Percentiles rank a stretch among this genome's conserved stretches.
Evolutionary conservation across 2,329 filamentous ascomycete genomes (phyloP).

Genomic region (Dothistroma septosporum): DNA sequence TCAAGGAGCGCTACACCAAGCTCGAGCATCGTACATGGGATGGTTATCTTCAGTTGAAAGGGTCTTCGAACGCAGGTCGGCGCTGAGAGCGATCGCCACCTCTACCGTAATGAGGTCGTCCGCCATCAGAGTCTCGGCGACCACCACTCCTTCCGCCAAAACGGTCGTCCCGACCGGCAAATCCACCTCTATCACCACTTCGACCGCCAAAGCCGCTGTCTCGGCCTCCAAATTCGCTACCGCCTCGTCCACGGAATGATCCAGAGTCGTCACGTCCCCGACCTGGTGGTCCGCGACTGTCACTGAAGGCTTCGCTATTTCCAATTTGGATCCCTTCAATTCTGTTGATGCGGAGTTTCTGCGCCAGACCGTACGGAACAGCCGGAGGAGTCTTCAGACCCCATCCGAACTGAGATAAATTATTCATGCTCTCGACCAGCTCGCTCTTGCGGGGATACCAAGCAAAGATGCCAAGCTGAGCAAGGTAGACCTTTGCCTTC

Average conservation of each 20-base stretch:
- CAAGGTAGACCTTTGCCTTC: conserved; percentile 52
- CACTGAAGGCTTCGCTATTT: conserved; percentile 3
- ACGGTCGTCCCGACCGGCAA: conserved; percentile 1
- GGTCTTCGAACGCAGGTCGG: not conserved
- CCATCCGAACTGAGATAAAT: conserved; percentile 51
- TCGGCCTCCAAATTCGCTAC: conserved; percentile 15
- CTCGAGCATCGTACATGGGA: not conserved
- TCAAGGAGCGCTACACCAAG: not conserved
- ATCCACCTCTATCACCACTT: conserved; percentile 6
- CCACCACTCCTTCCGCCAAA: conserved; percentile 14
- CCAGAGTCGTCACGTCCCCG: conserved; percentile 15
- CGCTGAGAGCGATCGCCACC: not conserved
- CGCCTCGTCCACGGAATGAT: conserved; percentile 8
- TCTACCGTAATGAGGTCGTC: not conserved
- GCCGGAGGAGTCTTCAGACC: conserved; percentile 50
- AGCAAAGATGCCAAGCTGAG: conserved; percentile 53
- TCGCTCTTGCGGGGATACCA: conserved; percentile 37
- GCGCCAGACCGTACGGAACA: conserved; percentile 30
- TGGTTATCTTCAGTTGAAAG: not conserved
- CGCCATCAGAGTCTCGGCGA: conserved; percentile 33
- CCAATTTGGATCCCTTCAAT: conserved; percentile 32
- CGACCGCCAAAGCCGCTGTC: conserved; percentile 22
- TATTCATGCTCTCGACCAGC: conserved; percentile 51
- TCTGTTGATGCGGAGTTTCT: conserved; percentile 28
- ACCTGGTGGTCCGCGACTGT: conserved; percentile 9